Conservation (phyloP, 805 yeast genomes). For the Metschnikowia gelsemii region DNA sequence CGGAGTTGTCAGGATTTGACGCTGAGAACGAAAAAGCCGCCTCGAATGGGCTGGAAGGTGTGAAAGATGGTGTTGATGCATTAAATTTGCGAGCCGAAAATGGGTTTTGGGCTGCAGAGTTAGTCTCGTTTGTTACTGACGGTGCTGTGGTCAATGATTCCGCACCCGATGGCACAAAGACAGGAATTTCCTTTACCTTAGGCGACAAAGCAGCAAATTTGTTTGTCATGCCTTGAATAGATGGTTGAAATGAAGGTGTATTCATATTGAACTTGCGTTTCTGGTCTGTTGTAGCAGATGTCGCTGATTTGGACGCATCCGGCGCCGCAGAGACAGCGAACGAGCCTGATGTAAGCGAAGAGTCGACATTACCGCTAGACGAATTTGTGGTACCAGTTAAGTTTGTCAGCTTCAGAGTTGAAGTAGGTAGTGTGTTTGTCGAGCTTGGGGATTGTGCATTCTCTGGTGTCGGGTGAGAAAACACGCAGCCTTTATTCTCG, state of each 20-base stretch:
- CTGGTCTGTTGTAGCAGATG: conserved; percentile 13
- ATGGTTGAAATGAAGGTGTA: conserved; percentile 46
- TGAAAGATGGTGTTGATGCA: conserved; percentile 40
- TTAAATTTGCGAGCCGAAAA: conserved; percentile 31
- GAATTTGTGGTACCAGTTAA: conserved; percentile 4
- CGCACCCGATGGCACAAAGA: conserved; percentile 47
- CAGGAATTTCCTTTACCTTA: conserved; percentile 45
- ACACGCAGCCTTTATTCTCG: conserved; percentile 84
- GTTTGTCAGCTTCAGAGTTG: conserved; percentile 3
- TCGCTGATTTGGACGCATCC: conserved; percentile 19
- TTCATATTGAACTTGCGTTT: conserved; percentile 38
- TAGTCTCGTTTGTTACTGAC: conserved; percentile 14
- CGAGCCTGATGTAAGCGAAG: conserved; percentile 4
- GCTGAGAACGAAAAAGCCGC: conserved; percentile 9
- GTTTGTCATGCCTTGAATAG: conserved; percentile 27
- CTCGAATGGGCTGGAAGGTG: conserved; percentile 28
- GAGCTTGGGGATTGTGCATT: conserved; percentile 11
- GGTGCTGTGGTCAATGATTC: conserved; percentile 12
- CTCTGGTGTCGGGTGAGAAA: conserved; percentile 45
- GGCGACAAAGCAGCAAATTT: conserved; percentile 52
- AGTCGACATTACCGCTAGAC: conserved; percentile 44
- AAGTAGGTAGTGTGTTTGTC: conserved; percentile 7
- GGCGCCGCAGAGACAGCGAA: conserved; percentile 10
- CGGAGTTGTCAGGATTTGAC: conserved; percentile 6
- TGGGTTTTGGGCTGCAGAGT: conserved; percentile 8